These are phyloP conservation scores for Myxozyma mucilagina DNA, from an alignment of 805 yeast genomes.

Conservation along the genomic window DNA sequence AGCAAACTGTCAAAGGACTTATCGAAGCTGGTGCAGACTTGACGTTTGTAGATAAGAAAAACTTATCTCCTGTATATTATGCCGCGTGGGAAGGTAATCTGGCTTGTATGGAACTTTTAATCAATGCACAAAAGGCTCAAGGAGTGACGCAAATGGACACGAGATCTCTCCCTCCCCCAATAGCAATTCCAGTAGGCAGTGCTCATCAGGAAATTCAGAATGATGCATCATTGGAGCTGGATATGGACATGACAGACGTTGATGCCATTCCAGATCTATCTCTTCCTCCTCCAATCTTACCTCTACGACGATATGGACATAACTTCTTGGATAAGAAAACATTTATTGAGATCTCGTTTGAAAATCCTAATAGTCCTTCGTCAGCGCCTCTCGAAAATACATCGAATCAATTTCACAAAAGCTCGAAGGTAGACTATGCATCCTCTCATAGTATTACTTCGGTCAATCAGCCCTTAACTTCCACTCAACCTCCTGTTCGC, in stretches of 20 bases:
- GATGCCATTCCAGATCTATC: slow-evolving; percentile 87
- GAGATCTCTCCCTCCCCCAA: neutral
- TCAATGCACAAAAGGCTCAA: slow-evolving; percentile 41
- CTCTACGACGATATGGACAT: slow-evolving; percentile 91
- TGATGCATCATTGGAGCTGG: neutral
- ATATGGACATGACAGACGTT: slow-evolving; percentile 40
- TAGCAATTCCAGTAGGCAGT: neutral
- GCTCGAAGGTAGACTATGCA: neutral
- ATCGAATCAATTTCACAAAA: neutral
- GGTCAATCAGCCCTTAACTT: neutral
- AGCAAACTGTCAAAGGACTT: slow-evolving; percentile 65
- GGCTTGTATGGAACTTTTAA: slow-evolving; percentile 69
- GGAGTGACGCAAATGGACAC: neutral
- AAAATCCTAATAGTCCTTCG: slow-evolving; percentile 41
- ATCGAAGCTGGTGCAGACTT: slow-evolving; percentile 73
- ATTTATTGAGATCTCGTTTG: slow-evolving; percentile 73
- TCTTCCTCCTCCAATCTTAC: slow-evolving; percentile 94
- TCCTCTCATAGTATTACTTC: neutral
- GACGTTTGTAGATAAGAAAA: slow-evolving; percentile 71
- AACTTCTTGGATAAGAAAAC: slow-evolving; percentile 90
- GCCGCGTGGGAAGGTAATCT: slow-evolving; percentile 95
- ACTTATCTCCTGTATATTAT: slow-evolving; percentile 77
- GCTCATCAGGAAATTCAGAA: neutral
- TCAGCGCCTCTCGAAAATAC: slow-evolving; percentile 35
- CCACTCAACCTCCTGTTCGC: slow-evolving; percentile 42